Conservation (phyloP, 2,329 filamentous ascomycete species). For the Colletotrichum gigasporum region DNA sequence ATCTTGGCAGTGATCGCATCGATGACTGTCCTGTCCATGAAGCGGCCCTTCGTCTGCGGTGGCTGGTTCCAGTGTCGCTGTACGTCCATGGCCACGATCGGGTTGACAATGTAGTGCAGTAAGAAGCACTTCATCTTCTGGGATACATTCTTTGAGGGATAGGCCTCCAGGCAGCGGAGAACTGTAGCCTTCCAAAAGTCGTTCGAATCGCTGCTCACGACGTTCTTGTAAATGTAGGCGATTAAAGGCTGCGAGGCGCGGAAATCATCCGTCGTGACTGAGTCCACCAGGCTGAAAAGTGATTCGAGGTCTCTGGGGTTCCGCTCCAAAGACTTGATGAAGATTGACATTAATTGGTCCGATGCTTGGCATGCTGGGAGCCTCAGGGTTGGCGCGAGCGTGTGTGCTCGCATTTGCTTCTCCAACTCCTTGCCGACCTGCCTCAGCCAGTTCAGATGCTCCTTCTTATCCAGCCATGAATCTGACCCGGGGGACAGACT, state of each 20-base stretch:
- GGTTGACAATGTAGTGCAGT: constrained; percentile 92
- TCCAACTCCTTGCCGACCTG: constrained; percentile 82
- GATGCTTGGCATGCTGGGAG: constrained; percentile 89
- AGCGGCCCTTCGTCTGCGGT: constrained; percentile 65
- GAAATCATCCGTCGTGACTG: constrained; percentile 84
- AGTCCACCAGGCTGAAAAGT: constrained; percentile 85
- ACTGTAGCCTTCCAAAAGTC: constrained; percentile 87
- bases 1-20: constrained; percentile 92
- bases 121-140: constrained; percentile 95
- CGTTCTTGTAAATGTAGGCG: constrained; percentile 83
- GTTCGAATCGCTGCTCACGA: constrained; percentile 85
- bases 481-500: constrained; percentile 71
- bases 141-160: constrained; percentile 78
- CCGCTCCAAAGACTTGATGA: constrained; percentile 81
- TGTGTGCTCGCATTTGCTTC: constrained; percentile 74
- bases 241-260: constrained; percentile 80
- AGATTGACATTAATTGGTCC: constrained; percentile 86
- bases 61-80: constrained; percentile 79
- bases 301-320: constrained; percentile 82
- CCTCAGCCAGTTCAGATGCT: constrained; percentile 68
- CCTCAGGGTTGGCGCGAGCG: constrained; percentile 76
- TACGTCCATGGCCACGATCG: constrained; percentile 95
- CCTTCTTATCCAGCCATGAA: constrained; percentile 77
- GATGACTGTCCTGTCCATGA: constrained; percentile 88
- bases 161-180: constrained; percentile 87